Conservation (phyloP, 2,329 filamentous ascomycete species). For the Penicillium polonicum region DNA sequence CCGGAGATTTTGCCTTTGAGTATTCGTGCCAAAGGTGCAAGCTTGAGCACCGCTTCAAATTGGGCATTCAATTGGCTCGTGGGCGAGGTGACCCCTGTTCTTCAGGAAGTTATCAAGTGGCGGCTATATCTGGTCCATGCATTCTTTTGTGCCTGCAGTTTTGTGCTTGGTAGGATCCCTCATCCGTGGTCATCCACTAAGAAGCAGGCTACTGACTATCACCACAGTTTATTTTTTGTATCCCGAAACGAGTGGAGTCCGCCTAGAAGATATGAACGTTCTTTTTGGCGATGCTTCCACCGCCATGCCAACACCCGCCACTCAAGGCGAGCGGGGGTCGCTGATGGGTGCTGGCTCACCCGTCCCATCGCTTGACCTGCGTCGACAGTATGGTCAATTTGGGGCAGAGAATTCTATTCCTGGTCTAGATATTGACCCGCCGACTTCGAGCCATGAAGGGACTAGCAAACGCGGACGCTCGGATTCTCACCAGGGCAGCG, state of each 20-base stretch:
- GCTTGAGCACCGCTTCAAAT: conserved; percentile 91
- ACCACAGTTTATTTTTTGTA: conserved; percentile 89
- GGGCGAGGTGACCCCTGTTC: conserved; percentile 87
- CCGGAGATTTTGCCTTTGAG: conserved; percentile 97
- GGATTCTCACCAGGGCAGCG: conserved; percentile 35
- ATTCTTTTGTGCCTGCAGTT: conserved; percentile 93
- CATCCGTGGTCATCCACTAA: background rate
- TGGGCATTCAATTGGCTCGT: conserved; percentile 99
- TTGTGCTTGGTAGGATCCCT: conserved; percentile 79
- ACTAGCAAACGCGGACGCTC: conserved; percentile 50
- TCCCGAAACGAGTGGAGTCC: conserved; percentile 92
- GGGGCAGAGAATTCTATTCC: conserved; percentile 70
- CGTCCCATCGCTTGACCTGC: conserved; percentile 71
- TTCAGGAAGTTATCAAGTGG: conserved; percentile 92
- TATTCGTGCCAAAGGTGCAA: conserved; percentile 95
- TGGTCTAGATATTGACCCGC: conserved; percentile 77
- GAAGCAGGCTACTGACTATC: conserved; percentile 14
- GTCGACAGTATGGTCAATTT: conserved; percentile 47
- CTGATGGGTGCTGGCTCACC: conserved; percentile 77
- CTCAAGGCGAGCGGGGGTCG: conserved; percentile 77
- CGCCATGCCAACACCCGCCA: conserved; percentile 73
- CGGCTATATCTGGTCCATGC: conserved; percentile 91
- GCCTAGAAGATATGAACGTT: conserved; percentile 93
- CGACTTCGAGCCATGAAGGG: conserved; percentile 55
- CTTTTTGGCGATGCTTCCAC: conserved; percentile 93